These are phyloP conservation scores for Mortierella sp. DNA, from an alignment of 371 early-diverging fungal genomes.

Conservation along the genomic window DNA sequence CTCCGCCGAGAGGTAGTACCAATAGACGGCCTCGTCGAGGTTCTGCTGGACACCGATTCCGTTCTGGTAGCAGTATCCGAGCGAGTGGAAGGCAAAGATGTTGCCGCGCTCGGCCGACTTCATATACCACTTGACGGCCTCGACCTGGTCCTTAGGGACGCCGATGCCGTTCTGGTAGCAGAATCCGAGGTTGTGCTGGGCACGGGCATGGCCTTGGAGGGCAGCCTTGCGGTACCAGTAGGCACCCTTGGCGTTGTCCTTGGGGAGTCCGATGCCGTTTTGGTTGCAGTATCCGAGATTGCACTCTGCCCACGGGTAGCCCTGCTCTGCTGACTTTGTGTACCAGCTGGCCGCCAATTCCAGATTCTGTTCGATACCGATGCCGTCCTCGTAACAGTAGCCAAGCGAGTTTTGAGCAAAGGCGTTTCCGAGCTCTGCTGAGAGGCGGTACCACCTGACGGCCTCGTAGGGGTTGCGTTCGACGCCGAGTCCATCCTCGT, in stretches of 20 bases:
- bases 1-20: constrained; percentile 84
- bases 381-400: constrained; percentile 87
- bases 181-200: constrained; percentile 83
- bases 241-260: constrained; percentile 67
- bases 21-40: constrained; percentile 74
- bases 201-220: constrained; percentile 68
- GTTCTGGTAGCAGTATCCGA: constrained; percentile 87
- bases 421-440: constrained; percentile 73
- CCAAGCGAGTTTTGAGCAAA: constrained; percentile 88
- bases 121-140: constrained; percentile 78
- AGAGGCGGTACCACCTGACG: constrained; percentile 76
- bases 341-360: constrained; percentile 81
- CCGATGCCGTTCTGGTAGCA: constrained; percentile 88
- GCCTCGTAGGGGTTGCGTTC: constrained; percentile 75
- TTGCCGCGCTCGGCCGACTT: constrained; percentile 81
- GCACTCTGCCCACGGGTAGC: constrained; percentile 87
- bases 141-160: constrained; percentile 67
- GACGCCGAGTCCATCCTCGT: constrained; percentile 86
- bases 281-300: constrained; percentile 81
- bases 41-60: constrained; percentile 84
- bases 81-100: constrained; percentile 82
- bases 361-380: constrained; percentile 76
- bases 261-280: constrained; percentile 79
- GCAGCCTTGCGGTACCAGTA: constrained; percentile 81
- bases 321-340: constrained; percentile 75